phyloP scores from a whole-genome alignment of 208 protist genomes.

The Wallacemonas sp. region DNA sequence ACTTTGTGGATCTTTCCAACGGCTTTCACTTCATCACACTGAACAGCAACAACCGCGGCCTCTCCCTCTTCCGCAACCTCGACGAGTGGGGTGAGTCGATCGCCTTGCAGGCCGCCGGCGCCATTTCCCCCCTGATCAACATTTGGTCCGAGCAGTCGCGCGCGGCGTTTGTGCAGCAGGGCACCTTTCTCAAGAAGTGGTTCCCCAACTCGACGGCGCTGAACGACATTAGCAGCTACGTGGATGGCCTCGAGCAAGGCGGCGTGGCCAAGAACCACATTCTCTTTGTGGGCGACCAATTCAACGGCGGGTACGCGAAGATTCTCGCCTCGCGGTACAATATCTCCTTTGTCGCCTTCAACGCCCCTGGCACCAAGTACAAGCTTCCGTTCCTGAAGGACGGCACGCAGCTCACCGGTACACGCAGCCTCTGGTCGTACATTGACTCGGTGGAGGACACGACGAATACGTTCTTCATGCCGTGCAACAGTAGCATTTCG shows the following conservation, averaged over 20 bases:
- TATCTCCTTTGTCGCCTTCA: constrained; percentile 80
- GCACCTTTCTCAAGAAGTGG: constrained; percentile 69
- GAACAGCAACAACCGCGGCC: constrained; percentile 76
- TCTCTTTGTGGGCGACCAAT: constrained; percentile 83
- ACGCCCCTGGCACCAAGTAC: constrained; percentile 77
- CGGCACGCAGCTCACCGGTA: constrained; percentile 62
- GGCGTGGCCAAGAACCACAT: constrained; percentile 39
- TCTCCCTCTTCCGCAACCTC: constrained; percentile 71
- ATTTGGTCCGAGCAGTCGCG: constrained; percentile 73
- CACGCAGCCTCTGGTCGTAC: constrained; percentile 70
- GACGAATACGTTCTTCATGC: constrained; percentile 48
- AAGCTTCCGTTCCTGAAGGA: constrained; percentile 25
- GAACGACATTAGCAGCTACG: constrained; percentile 49
- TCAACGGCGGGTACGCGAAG: constrained; percentile 91
- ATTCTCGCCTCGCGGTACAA: constrained; percentile 46
- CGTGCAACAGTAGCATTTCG: constrained; percentile 52
- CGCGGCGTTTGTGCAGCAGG: constrained; percentile 50
- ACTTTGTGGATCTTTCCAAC: constrained; percentile 71
- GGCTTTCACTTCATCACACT: constrained; percentile 86
- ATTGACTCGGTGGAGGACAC: constrained; percentile 82
- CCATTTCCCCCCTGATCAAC: constrained; percentile 67
- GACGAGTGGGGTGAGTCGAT: constrained; percentile 87
- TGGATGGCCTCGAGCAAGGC: constrained; percentile 39
- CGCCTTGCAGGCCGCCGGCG: constrained; percentile 60
- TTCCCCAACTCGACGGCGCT: constrained; percentile 61